Conservation (phyloP, 306 rosid species). For the Lagenaria siceraria region DNA sequence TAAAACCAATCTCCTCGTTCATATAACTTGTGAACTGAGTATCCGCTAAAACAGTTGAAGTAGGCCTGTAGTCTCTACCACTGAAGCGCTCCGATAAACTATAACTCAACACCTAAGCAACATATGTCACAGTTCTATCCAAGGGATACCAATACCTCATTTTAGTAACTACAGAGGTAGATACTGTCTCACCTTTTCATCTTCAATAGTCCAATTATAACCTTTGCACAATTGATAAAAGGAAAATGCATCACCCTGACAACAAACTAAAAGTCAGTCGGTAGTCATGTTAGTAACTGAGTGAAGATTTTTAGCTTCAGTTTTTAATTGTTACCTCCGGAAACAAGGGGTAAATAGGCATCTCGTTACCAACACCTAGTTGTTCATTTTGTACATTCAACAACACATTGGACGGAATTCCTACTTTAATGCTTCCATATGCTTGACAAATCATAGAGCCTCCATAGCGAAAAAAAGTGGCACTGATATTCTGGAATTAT, state of each 20-base stretch:
- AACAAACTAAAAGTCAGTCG: constrained; percentile 12
- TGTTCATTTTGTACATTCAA: constrained; percentile 76
- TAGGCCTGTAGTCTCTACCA: constrained; percentile 22
- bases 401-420: constrained; percentile 48
- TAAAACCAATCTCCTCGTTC: constrained; percentile 53
- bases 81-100: constrained; percentile 23
- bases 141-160: neutral
- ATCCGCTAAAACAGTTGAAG: constrained; percentile 26
- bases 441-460: constrained; percentile 53
- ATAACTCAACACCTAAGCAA: constrained; percentile 63
- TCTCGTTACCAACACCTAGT: constrained; percentile 63
- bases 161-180: neutral
- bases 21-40: constrained; percentile 29
- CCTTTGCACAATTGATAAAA: constrained; percentile 79
- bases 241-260: constrained; percentile 74
- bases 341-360: constrained; percentile 77
- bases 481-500: constrained; percentile 52
- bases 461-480: constrained; percentile 38
- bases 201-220: constrained; percentile 81
- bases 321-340: constrained; percentile 47
- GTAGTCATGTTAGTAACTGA: neutral
- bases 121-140: constrained; percentile 10
- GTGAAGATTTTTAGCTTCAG: neutral
- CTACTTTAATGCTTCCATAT: constrained; percentile 48
- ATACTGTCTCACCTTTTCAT: constrained; percentile 48